These are phyloP conservation scores for Arxiozyma slooffiae DNA, from an alignment of 1,139 yeast genomes.

Conservation along the genomic window DNA sequence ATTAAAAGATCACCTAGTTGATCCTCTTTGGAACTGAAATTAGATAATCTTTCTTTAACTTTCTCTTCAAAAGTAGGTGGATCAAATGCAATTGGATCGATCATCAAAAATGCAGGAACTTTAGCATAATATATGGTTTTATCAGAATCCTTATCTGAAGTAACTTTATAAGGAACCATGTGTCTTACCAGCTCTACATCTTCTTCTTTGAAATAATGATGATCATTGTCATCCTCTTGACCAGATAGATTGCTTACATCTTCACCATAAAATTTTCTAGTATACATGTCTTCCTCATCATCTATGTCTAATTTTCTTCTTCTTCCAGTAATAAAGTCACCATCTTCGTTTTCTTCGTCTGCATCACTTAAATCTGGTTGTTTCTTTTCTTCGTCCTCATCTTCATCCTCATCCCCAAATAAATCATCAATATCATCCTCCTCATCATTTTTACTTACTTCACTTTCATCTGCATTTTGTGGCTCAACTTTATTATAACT, in stretches of 20 bases:
- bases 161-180: conserved; percentile 38
- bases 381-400: conserved; percentile 29
- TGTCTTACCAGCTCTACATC: conserved; percentile 70
- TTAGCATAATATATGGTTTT: conserved; percentile 48
- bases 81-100: conserved; percentile 84
- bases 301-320: conserved; percentile 24
- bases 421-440: conserved; percentile 32
- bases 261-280: conserved; percentile 29
- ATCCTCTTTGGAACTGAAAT: conserved; percentile 31
- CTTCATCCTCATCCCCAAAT: conserved; percentile 39
- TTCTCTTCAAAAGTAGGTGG: conserved; percentile 50
- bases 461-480: background rate
- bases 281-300: conserved; percentile 30
- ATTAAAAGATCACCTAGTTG: conserved; percentile 45
- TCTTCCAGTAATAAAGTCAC: conserved; percentile 8
- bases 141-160: conserved; percentile 28
- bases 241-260: conserved; percentile 30
- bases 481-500: background rate
- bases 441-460: conserved; percentile 2
- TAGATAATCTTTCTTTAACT: conserved; percentile 33
- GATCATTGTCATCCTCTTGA: conserved; percentile 31
- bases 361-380: conserved; percentile 14
- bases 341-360: conserved; percentile 19
- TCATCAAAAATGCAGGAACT: conserved; percentile 70
- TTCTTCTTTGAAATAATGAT: conserved; percentile 38